These are phyloP conservation scores for Hydnum rufescens DNA, from an alignment of 768 basidiomycete genomes.

Conservation along the genomic window DNA sequence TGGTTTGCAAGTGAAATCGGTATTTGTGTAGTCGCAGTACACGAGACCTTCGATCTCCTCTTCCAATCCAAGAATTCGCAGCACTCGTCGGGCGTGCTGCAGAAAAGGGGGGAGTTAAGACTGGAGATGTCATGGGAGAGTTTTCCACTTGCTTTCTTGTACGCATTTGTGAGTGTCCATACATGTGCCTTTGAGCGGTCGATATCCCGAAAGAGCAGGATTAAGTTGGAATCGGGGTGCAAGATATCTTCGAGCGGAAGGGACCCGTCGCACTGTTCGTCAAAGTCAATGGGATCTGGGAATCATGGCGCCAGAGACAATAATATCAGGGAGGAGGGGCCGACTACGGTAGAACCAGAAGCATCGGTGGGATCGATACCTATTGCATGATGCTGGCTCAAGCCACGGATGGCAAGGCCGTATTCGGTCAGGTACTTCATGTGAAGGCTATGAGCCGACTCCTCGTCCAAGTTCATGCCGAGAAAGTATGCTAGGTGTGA, in stretches of 20 bases:
- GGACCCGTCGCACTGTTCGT: conserved; percentile 63
- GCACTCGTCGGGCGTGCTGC: conserved; percentile 66
- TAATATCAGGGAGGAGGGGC: too few species aligned
- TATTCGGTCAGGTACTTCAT: conserved; percentile 58
- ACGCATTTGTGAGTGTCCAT: conserved; percentile 79
- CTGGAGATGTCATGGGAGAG: background rate
- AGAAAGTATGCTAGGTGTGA: conserved; percentile 47
- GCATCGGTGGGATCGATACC: conserved; percentile 24
- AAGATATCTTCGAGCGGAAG: conserved; percentile 69
- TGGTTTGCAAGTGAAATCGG: conserved; percentile 63
- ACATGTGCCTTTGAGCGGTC: conserved; percentile 58
- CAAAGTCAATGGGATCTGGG: conserved; percentile 66
- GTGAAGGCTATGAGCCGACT: conserved; percentile 51
- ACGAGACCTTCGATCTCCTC: conserved; percentile 58
- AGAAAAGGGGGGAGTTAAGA: background rate
- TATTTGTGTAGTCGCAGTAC: conserved; percentile 53
- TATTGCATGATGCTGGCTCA: conserved; percentile 54
- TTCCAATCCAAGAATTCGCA: conserved; percentile 48
- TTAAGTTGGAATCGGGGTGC: conserved; percentile 36
- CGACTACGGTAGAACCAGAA: background rate
- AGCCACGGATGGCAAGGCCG: conserved; percentile 63
- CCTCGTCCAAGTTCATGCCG: conserved; percentile 41
- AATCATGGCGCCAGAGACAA: conserved; percentile 4
- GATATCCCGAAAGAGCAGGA: conserved; percentile 56
- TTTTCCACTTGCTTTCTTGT: conserved; percentile 33